phyloP scores from a whole-genome alignment of 805 yeast genomes.

The Millerozyma acaciae region DNA sequence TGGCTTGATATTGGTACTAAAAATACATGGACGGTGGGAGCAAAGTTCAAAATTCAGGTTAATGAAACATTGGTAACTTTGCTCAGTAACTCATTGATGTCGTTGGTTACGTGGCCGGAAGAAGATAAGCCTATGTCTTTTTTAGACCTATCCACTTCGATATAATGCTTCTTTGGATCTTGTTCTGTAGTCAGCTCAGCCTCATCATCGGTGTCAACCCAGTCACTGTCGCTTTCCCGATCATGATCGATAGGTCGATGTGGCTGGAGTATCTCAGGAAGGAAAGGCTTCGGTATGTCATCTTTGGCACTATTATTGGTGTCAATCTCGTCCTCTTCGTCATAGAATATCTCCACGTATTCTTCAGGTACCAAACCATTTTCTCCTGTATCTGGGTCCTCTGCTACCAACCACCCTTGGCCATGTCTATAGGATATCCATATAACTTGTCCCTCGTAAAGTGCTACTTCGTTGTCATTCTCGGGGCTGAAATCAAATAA shows the following conservation, averaged over 20 bases:
- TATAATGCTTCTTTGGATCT: too few species aligned
- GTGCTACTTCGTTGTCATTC: constrained; percentile 83
- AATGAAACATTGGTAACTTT: constrained; percentile 1
- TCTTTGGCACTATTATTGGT: constrained; percentile 14
- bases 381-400: constrained; percentile 67
- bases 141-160: too few species aligned
- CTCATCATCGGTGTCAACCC: constrained; percentile 20
- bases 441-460: constrained; percentile 76
- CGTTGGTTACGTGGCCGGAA: too few species aligned
- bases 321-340: constrained; percentile 15
- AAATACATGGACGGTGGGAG: too few species aligned
- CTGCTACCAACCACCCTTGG: constrained; percentile 97
- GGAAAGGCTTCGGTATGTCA: constrained; percentile 44
- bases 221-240: constrained; percentile 15
- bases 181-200: too few species aligned
- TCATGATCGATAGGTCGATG: constrained; percentile 14
- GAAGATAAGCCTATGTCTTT: too few species aligned
- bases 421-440: constrained; percentile 91
- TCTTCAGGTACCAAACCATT: constrained; percentile 96
- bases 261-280: constrained; percentile 32
- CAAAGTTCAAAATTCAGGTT: too few species aligned
- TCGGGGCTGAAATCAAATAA: constrained; percentile 88
- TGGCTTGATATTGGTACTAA: too few species aligned
- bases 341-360: constrained; percentile 60
- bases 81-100: constrained; percentile 1